These are phyloP conservation scores for Ganoderma sinense DNA, from an alignment of 1,284 basidiomycete species.

Conservation along the genomic window DNA sequence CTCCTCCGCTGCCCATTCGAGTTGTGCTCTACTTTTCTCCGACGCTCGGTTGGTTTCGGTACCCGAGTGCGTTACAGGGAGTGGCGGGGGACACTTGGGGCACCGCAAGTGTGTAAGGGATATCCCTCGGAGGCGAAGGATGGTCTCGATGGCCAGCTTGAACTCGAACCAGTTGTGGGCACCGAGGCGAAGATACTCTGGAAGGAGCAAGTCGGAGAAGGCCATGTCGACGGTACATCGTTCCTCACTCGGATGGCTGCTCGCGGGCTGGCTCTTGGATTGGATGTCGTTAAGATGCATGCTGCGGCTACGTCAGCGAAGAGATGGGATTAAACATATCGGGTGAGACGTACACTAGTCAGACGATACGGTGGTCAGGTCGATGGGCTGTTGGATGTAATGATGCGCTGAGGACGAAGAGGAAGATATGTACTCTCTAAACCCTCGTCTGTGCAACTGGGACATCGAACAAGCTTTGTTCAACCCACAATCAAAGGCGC, in stretches of 20 bases:
- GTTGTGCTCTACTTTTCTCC: not conserved
- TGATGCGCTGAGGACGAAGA: not conserved
- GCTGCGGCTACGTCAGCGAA: not conserved
- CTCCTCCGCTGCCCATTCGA: conserved; percentile 22
- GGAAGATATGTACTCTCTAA: not conserved
- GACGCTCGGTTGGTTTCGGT: not conserved
- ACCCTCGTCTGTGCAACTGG: not conserved
- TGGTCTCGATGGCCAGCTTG: conserved; percentile 23
- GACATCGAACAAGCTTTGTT: not conserved
- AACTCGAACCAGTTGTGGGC: conserved; percentile 26
- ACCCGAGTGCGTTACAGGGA: not conserved
- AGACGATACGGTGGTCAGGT: not conserved
- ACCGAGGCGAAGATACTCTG: conserved; percentile 18
- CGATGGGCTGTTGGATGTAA: not conserved
- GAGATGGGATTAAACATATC: not conserved
- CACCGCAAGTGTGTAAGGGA: conserved; percentile 14
- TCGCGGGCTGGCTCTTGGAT: not conserved
- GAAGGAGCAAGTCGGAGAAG: conserved; percentile 18
- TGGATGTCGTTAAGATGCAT: not conserved
- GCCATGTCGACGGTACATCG: not conserved
- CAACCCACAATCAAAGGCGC: not conserved
- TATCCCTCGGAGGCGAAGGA: conserved; percentile 17
- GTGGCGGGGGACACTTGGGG: conserved; percentile 9
- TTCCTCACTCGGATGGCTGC: not conserved
- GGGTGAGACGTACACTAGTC: not conserved